Base-by-base conservation (phyloP, 2,329 filamentous ascomycete genomes). In the Lachnellula arida region DNA sequence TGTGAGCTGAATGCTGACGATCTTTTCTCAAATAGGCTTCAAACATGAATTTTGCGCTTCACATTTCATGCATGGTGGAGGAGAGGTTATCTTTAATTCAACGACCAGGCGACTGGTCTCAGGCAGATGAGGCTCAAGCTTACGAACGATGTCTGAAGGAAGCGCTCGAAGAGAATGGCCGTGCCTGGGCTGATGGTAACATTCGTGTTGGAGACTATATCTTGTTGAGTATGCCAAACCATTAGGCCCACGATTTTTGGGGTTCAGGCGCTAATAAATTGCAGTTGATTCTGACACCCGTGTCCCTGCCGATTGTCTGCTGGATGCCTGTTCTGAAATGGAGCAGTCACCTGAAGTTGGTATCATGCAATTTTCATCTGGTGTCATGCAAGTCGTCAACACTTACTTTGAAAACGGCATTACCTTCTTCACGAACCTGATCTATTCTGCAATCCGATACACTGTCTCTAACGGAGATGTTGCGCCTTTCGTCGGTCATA, bases 281-380 rank as follows among this genome's bases (percentile, higher is more conserved):
- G 6, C 43, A 71, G 67, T 91, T 67, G 87, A 91, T 73, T 91
- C 87, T 1, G 88, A 91, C 71, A 91, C 88, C 32, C 87, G 87
- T 71, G 87, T 91, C 2, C 89, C 89, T 1, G 74, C 79, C 40
- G 89, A 92, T 71, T 93, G 89, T 66, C 77, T 93, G 58, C 77
- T 92, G 5, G 88, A 92, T 66, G 87, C 87, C 43, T 87, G 89
- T 47, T 89, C 85, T 49, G 89, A 93, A 67, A 90, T 92, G 87
- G 87, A 91, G 67, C 84, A 87, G 66, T 88, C 84, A 2, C 87
- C 86, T 2, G 84, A 91, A 62, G 88, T 92, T 49, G 88, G 85
- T 51, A 90, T 91, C 67, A 81, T 92, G 75, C 86, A 92, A 65
- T 89, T 87, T 72, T 85, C 85, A 1, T 89, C 87, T 5, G 86